These are phyloP conservation scores for Fusarium sp. DNA, from an alignment of 2,329 filamentous ascomycete genomes.

Conservation along the genomic window DNA sequence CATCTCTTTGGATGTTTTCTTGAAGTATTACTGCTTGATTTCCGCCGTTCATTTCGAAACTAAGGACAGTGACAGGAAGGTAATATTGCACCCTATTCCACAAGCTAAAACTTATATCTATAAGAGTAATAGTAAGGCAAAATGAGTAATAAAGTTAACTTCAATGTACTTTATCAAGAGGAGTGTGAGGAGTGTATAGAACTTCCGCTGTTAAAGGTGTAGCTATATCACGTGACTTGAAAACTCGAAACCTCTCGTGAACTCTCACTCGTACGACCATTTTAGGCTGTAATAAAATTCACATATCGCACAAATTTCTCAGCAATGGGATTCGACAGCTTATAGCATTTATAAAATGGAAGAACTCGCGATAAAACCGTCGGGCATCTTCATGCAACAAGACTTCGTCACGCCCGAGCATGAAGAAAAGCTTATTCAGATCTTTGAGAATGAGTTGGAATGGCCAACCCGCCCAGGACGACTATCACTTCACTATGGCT, in stretches of 20 bases:
- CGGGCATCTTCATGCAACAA: constrained; percentile 58
- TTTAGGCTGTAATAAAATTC: not conserved
- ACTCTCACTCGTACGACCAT: constrained; percentile 1
- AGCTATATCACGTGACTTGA: not conserved
- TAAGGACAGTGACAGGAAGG: too few species aligned
- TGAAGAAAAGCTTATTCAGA: constrained; percentile 57
- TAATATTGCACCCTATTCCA: too few species aligned
- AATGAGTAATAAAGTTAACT: too few species aligned
- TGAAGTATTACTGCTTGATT: too few species aligned
- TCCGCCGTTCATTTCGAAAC: too few species aligned
- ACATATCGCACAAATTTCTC: not conserved
- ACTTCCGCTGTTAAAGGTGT: too few species aligned
- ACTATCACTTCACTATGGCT: constrained; percentile 66
- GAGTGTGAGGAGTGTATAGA: too few species aligned
- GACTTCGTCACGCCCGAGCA: constrained; percentile 61
- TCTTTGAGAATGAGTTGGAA: constrained; percentile 57
- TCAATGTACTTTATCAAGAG: too few species aligned
- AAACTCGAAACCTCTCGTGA: constrained; percentile 10
- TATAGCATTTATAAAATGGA: constrained; percentile 40
- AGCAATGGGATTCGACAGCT: rapidly evolving
- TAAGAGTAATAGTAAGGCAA: too few species aligned
- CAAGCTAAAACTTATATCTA: too few species aligned
- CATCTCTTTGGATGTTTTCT: too few species aligned
- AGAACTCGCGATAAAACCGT: constrained; percentile 45
- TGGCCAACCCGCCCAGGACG: constrained; percentile 61